Conservation (phyloP, 805 yeast genomes). For the Kodamaea sagamina region DNA sequence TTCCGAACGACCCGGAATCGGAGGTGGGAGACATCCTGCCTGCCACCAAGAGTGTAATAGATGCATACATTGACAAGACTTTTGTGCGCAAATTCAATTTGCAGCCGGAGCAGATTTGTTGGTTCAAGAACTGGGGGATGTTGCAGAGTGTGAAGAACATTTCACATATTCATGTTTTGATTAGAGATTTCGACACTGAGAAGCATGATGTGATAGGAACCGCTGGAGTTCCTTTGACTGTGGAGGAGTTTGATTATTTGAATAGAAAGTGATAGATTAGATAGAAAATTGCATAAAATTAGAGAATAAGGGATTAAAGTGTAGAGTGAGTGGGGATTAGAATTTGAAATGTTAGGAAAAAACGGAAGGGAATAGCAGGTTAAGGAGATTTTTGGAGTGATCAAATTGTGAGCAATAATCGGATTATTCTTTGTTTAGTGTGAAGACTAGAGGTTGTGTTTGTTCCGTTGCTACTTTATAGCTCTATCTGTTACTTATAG, state of each 20-base stretch:
- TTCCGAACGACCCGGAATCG: constrained; percentile 53
- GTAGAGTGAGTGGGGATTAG: no score
- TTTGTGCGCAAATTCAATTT: constrained; percentile 48
- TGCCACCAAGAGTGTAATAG: constrained; percentile 43
- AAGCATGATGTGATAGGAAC: constrained; percentile 16
- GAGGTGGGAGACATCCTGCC: constrained; percentile 53
- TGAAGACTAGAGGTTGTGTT: no score
- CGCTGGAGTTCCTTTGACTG: constrained; percentile 15
- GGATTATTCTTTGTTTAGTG: no score
- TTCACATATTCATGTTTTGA: constrained; percentile 69
- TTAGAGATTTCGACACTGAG: constrained; percentile 40
- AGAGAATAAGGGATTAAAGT: no score
- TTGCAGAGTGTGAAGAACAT: constrained; percentile 67
- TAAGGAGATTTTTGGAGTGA: no score
- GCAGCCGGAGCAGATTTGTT: constrained; percentile 43
- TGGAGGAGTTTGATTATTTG: constrained; percentile 10
- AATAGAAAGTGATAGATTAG: not conserved
- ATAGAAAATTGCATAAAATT: no score
- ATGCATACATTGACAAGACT: constrained; percentile 48
- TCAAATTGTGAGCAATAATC: no score
- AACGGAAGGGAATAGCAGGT: no score
- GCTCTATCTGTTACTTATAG: no score
- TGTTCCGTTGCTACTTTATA: no score
- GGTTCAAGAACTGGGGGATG: constrained; percentile 75
- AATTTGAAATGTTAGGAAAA: no score